Base-by-base conservation (phyloP, 163 green algal species). In the Volvox carteri region DNA sequence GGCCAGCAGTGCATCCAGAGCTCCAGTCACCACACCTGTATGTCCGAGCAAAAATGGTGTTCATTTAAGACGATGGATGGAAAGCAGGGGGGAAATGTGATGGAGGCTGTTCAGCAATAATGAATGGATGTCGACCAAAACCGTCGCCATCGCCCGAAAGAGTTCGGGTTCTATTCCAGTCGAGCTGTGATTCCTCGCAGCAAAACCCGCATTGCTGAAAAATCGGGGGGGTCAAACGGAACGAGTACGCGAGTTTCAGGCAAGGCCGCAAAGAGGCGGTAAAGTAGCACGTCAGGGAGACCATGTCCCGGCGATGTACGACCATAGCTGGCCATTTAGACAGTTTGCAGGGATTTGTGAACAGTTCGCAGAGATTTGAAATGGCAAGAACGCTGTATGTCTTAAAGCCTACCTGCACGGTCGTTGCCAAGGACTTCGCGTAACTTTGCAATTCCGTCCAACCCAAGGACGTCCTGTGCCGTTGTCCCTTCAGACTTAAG, bases 1-100 rank as follows among this genome's bases (percentile, higher is more conserved):
- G 65, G 62, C 80, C 33, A 87, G 80, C 11, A 79, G 23, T 0
- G 18, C 65, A 37, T 87, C 65, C 65, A 87, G 46, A 42, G 35
- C 65, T 3, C 30, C 21, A 9, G 58, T 70, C 4, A 79, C 33
- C 58, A 37, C 54, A n/a, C 37, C 78, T 75, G 56, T 23, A 21
- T 1, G 48, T 58, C 23, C 39, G 39, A 41, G 12, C 8, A 9
- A 33, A 33, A 23, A 42, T 4, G 65, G 65, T 42, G n/a, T n/a
- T n/a, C n/a, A n/a, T n/a, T n/a, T 14, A 14, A 41, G 68, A 11
- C 4, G 28, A 41, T 39, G 70, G n/a, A 60, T 14, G 39, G 72
- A 4, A 77, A n/a, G n/a, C n/a, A n/a, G n/a, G n/a, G n/a, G n/a
- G n/a, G n/a, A n/a, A n/a, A n/a, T n/a, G n/a, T n/a, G n/a, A n/a